Percentiles rank a stretch among this genome's conserved stretches.
Evolutionary conservation across 2,329 filamentous ascomycete species (phyloP).

Genomic region (Botrytis squamosa): DNA sequence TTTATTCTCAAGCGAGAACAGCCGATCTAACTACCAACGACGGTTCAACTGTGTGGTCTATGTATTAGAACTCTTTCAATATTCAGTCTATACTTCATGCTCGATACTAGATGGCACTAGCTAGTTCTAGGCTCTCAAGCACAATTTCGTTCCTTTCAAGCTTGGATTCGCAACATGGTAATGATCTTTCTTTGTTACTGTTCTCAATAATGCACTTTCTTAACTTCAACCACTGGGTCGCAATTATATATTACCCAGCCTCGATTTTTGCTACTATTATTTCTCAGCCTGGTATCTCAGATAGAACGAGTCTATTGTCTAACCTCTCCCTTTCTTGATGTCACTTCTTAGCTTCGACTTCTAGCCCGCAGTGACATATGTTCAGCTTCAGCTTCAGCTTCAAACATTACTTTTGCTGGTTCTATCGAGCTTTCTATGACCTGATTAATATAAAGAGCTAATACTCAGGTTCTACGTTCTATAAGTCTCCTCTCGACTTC

Average conservation of each 20-base stretch:
- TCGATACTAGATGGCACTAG: neutral
- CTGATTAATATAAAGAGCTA: neutral
- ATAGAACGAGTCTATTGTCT: neutral
- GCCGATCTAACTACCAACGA: neutral
- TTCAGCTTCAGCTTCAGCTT: neutral
- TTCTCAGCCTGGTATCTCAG: neutral
- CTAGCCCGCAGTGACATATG: neutral
- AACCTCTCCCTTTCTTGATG: neutral
- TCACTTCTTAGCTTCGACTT: neutral
- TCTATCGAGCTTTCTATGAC: rapidly evolving
- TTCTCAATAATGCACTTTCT: neutral
- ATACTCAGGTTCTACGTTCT: neutral
- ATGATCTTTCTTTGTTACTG: neutral
- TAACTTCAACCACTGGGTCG: neutral
- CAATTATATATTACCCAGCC: neutral
- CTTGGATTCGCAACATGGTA: neutral
- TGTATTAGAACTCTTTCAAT: neutral
- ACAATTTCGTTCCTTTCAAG: neutral
- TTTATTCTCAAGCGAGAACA: neutral
- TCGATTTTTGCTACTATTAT: neutral
- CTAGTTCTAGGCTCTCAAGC: neutral
- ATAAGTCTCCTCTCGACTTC: neutral
- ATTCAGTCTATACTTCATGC: neutral
- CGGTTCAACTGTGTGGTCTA: neutral
- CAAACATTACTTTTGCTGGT: neutral